Percentiles rank a stretch among this genome's conserved stretches.
phyloP scores from a whole-genome alignment of 78 protist species.

The Dictyostelium firmibasis region DNA sequence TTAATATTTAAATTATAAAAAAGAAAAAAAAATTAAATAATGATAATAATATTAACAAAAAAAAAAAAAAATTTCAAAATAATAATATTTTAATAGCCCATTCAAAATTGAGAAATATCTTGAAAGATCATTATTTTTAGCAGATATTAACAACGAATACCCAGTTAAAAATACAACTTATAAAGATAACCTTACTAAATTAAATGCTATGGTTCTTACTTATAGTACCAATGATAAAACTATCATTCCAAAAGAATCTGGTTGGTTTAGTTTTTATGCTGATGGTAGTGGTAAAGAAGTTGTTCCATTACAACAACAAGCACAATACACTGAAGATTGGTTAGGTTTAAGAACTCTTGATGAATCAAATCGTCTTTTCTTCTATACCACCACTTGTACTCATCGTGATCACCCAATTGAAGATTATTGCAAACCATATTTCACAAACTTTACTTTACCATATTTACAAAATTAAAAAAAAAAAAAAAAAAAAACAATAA shows the following conservation, averaged over 20 bases:
- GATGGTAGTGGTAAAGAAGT: background rate
- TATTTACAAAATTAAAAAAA: conserved; percentile 12
- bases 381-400: conserved; percentile 21
- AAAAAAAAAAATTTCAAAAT: no score
- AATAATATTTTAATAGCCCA: background rate
- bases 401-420: conserved; percentile 44
- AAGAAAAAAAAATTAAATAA: no score
- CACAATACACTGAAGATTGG: conserved; percentile 76
- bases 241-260: conserved; percentile 72
- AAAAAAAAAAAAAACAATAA: no score
- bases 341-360: conserved; percentile 75
- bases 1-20: no score
- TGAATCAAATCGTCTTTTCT: conserved; percentile 18
- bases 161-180: conserved; percentile 60
- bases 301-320: conserved; percentile 55
- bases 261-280: conserved; percentile 76
- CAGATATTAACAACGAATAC: conserved; percentile 83
- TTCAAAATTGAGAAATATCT: conserved; percentile 23
- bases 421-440: conserved; percentile 34
- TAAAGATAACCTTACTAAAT: conserved; percentile 24
- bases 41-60: no score
- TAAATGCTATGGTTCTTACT: conserved; percentile 65
- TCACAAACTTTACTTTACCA: conserved; percentile 38
- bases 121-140: conserved; percentile 40
- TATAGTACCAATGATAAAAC: conserved; percentile 33